phyloP scores from a whole-genome alignment of 2,329 filamentous ascomycete species.

The Ustulina deusta region DNA sequence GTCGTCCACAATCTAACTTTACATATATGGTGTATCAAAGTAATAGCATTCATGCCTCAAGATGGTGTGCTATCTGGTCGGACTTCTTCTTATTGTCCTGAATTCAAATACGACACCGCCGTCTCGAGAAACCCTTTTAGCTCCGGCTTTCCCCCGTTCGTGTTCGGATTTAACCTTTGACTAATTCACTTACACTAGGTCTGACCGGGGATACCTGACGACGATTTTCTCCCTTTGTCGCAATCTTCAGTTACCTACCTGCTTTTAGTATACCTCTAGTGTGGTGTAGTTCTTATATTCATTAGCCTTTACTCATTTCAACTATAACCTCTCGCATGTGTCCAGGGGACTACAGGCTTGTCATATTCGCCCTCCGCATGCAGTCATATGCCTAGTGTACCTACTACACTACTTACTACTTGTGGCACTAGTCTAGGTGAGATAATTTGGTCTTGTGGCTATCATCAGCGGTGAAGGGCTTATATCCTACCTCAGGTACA shows the following conservation, averaged over 20 bases:
- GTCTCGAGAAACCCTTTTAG: background rate
- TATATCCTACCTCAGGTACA: background rate
- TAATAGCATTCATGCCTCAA: no score
- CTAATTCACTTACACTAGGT: background rate
- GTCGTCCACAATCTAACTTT: background rate
- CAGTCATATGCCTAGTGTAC: background rate
- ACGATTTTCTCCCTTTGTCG: no score
- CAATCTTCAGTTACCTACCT: background rate
- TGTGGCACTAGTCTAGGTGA: slow-evolving; percentile 4
- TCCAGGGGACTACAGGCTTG: no score
- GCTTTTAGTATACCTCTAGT: no score
- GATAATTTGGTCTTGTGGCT: background rate
- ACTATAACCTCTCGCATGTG: no score
- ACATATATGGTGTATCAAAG: no score
- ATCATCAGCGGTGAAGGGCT: slow-evolving; percentile 35
- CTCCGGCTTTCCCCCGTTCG: background rate
- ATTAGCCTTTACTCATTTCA: no score
- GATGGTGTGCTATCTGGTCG: background rate
- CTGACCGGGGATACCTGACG: background rate
- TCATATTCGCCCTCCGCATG: no score
- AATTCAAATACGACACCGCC: background rate
- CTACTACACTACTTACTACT: background rate
- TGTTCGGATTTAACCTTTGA: slow-evolving; percentile 7
- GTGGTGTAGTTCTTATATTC: no score
- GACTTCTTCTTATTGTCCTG: background rate